phyloP scores from a whole-genome alignment of 1,284 basidiomycete genomes.

The Ustanciosporium gigantosporum region DNA sequence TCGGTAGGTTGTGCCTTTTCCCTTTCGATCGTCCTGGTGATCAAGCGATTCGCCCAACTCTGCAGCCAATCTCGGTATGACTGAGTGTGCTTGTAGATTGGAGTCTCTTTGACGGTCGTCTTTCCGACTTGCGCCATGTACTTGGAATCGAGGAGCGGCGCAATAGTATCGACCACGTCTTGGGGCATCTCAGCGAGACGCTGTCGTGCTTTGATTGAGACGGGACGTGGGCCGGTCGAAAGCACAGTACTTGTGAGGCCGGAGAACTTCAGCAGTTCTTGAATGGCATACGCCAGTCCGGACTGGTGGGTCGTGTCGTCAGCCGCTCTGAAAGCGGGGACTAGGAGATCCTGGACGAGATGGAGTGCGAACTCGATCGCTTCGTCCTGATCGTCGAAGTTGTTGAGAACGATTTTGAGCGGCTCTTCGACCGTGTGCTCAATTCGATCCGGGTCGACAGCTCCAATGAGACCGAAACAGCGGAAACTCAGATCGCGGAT shows the following conservation, averaged over 20 bases:
- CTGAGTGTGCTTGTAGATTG: constrained; percentile 71
- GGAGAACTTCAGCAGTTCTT: constrained; percentile 87
- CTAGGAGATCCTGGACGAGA: constrained; percentile 82
- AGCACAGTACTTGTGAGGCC: constrained; percentile 78
- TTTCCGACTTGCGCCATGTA: constrained; percentile 49
- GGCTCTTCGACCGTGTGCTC: constrained; percentile 70
- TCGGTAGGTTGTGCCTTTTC: constrained; percentile 6
- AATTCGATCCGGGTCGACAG: constrained; percentile 92
- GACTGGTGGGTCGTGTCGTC: constrained; percentile 91
- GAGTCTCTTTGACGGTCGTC: constrained; percentile 28
- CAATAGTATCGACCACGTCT: constrained; percentile 82
- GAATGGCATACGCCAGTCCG: constrained; percentile 86
- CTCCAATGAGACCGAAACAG: constrained; percentile 90
- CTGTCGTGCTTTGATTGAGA: constrained; percentile 67
- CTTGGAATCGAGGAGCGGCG: constrained; percentile 69
- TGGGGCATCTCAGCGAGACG: constrained; percentile 78
- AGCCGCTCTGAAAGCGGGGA: constrained; percentile 88
- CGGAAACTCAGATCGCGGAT: constrained; percentile 72
- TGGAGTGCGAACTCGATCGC: constrained; percentile 80
- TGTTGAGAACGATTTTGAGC: constrained; percentile 75
- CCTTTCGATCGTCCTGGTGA: constrained; percentile 64
- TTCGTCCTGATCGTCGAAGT: constrained; percentile 82
- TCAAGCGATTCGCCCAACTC: constrained; percentile 83
- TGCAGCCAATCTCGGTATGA: constrained; percentile 98
- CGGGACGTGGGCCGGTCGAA: constrained; percentile 60